Evolutionary conservation across 1,284 basidiomycete genomes (phyloP), one percentile per base, ranked within the genome.

Genomic region (Volvariella volvacea): DNA sequence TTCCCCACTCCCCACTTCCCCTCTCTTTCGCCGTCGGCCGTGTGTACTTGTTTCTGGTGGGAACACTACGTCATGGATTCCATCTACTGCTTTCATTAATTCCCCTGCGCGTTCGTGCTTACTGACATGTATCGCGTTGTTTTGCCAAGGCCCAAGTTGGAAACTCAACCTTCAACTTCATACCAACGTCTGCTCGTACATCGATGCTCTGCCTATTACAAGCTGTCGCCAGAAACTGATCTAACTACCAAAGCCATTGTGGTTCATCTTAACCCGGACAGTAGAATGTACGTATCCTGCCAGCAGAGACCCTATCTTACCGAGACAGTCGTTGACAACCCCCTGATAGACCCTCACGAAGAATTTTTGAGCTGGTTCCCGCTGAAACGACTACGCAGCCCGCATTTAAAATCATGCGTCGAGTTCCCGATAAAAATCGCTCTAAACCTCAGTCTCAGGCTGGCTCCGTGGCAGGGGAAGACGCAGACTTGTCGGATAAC

Each of bases 131-230:
- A 28, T 36, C 19, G 34, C 34, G 14, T 15, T 36, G 14, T n/a
- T 36, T 20, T 36, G 14, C 15, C 14, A 36, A 36, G 34, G 34
- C 34, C 34, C 19, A 15, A 36, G 19, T n/a, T 36, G n/a, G 19
- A 36, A 16, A 15, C 19, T 8, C 34, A 36, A n/a, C 34, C 88
- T 22, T 62, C 78, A 3, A 86, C 82, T 20, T 78, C 86, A 32
- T 91, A 90, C 63, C 88, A 91, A 59, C 78, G 85, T 22, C 70
- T 91, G 56, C 76, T 91, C 32, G 79, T 90, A 10, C 85, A 90
- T 62, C 80, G 88, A 54, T 90, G 88, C 56, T 83, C 84, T 8
- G 72, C 80, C 1, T 89, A 86, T 60, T 88, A 90, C 63, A 82
- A 67, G 55, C 68, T 89, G 3, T 52, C 64, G 0, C 80, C 81